Conservation (phyloP, 163 green algal species). For the Scenedesmus sp. region DNA sequence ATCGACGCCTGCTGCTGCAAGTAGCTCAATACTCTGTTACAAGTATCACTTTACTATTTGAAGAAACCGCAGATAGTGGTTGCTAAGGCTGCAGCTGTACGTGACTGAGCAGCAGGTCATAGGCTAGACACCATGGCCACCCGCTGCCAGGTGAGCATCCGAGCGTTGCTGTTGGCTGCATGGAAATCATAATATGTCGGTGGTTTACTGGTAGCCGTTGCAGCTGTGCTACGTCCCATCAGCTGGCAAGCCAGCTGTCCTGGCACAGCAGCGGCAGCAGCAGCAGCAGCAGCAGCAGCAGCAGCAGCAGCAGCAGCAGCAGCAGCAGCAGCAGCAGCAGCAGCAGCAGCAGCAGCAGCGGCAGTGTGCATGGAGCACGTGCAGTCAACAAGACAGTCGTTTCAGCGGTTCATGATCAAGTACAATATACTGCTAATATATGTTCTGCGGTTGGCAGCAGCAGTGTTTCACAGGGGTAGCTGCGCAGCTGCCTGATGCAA, state of each 20-base stretch:
- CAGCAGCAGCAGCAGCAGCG: background rate
- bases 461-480: too few relatives aligned
- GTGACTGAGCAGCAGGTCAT: conserved; percentile 2
- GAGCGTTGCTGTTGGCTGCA: background rate
- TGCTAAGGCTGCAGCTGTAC: background rate
- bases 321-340: background rate
- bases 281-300: background rate
- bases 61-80: background rate
- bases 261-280: background rate
- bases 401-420: too few relatives aligned
- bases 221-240: background rate
- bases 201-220: background rate
- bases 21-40: background rate
- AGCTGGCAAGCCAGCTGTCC: background rate
- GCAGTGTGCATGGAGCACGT: too few relatives aligned
- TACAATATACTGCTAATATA: too few relatives aligned
- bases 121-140: conserved; percentile 34
- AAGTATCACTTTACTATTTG: background rate
- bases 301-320: background rate
- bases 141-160: conserved; percentile 28
- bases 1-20: background rate
- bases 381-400: too few relatives aligned
- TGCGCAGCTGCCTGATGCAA: too few relatives aligned
- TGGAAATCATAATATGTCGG: too few relatives aligned
- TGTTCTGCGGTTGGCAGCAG: too few relatives aligned